A percentile compares a stretch with the other conserved stretches of the same genome.
Conservation (phyloP, 495 filamentous ascomycete genomes). For the Choiromyces venosus region DNA sequence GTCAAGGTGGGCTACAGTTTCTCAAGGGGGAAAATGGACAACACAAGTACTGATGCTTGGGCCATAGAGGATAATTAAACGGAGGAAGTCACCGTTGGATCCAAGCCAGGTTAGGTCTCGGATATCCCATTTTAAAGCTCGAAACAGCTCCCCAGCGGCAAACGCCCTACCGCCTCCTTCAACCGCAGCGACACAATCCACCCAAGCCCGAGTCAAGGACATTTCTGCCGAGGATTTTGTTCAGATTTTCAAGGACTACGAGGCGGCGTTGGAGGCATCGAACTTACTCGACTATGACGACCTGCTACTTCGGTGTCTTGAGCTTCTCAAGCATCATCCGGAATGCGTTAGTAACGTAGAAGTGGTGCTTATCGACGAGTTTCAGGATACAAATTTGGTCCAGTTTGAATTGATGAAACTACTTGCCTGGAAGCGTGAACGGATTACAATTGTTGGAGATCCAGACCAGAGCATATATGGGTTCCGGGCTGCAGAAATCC, state of each 20-base stretch:
- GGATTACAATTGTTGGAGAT: conserved; percentile 92
- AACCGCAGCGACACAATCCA: conserved; percentile 36
- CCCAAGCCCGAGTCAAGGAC: conserved; percentile 47
- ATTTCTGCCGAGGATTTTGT: conserved; percentile 69
- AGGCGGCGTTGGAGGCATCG: conserved; percentile 63
- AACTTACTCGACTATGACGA: conserved; percentile 96
- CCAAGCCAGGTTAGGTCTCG: conserved; percentile 61
- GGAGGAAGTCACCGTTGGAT: conserved; percentile 55
- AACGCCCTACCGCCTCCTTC: conserved; percentile 19
- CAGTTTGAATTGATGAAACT: conserved; percentile 95
- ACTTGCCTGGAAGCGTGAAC: conserved; percentile 63
- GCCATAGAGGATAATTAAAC: conserved; percentile 67
- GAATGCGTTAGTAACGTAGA: conserved; percentile 88
- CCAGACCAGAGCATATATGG: conserved; percentile 98
- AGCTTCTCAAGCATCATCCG: conserved; percentile 70
- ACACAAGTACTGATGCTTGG: not conserved
- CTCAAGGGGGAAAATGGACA: conserved; percentile 4
- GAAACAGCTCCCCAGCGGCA: conserved; percentile 40
- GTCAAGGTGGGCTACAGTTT: conserved; percentile 41
- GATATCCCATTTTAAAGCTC: conserved; percentile 83
- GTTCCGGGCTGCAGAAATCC: conserved; percentile 93
- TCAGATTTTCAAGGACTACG: conserved; percentile 71
- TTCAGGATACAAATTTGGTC: conserved; percentile 92
- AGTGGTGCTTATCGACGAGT: conserved; percentile 92
- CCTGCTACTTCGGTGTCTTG: conserved; percentile 74